These are phyloP conservation scores for Linnemannia exigua DNA, from an alignment of 192 early-diverging fungal species.

Conservation along the genomic window DNA sequence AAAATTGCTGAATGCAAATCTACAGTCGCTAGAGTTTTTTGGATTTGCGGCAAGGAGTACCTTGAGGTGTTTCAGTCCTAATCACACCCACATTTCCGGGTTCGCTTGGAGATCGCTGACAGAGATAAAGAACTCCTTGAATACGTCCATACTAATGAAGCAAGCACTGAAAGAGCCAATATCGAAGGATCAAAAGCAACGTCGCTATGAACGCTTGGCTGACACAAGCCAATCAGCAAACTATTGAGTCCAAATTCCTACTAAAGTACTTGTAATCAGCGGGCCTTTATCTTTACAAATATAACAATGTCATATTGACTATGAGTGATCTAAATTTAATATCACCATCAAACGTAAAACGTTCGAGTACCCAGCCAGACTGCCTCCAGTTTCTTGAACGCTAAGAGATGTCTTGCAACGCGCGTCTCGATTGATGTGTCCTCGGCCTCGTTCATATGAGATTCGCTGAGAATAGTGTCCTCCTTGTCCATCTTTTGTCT, in stretches of 20 bases:
- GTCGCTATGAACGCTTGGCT: no score
- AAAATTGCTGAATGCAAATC: background rate
- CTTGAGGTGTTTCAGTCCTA: background rate
- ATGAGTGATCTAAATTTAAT: no score
- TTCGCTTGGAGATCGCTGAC: background rate
- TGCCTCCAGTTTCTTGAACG: conserved; percentile 4
- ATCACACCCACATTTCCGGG: background rate
- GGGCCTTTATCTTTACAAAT: no score
- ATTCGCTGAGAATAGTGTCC: no score
- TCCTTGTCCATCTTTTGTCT: no score
- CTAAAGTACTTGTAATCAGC: no score
- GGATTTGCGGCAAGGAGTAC: background rate
- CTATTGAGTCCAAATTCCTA: no score
- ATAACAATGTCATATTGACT: no score
- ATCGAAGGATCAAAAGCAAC: no score
- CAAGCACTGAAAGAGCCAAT: no score
- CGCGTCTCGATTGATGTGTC: conserved; percentile 7
- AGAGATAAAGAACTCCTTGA: background rate
- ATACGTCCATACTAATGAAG: background rate
- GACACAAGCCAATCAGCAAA: no score
- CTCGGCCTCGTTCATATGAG: no score
- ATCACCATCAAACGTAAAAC: background rate
- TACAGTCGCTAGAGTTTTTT: background rate
- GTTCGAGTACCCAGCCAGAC: conserved; percentile 33
- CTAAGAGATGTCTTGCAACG: conserved; percentile 17